These are phyloP conservation scores for Coprinopsis sp. DNA, from an alignment of 768 basidiomycete species.

Conservation along the genomic window DNA sequence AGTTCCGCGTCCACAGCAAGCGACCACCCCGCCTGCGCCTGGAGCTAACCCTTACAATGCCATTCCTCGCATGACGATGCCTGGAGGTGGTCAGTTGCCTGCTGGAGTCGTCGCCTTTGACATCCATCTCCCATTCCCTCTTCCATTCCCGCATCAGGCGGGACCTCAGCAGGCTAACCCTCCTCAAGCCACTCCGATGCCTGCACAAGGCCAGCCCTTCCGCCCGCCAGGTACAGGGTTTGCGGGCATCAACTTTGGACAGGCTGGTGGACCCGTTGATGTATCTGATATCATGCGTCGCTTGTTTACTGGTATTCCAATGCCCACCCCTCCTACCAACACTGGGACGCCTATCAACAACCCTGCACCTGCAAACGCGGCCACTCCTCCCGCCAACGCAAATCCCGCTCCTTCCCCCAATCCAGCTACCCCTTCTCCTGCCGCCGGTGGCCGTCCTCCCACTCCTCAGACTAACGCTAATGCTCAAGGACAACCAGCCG, in stretches of 20 bases:
- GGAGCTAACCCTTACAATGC: background rate
- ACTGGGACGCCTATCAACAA: background rate
- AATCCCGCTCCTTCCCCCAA: too few species aligned
- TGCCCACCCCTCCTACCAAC: background rate
- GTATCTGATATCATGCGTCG: background rate
- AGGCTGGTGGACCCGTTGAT: background rate
- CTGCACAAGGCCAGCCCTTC: background rate
- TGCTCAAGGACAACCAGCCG: background rate
- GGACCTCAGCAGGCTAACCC: background rate
- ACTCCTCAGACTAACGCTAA: too few species aligned
- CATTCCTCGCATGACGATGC: background rate
- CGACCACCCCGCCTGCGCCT: constrained; percentile 2
- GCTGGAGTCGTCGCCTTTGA: constrained; percentile 11
- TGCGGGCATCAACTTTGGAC: constrained; percentile 7
- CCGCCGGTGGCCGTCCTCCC: too few species aligned
- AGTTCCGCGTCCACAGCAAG: background rate
- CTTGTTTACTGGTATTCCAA: background rate
- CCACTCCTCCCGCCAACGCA: too few species aligned
- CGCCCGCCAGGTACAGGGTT: background rate
- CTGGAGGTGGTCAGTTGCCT: constrained; percentile 3
- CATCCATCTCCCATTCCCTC: constrained; percentile 2
- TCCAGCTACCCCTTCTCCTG: too few species aligned
- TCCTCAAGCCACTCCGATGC: constrained; percentile 5
- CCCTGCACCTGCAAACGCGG: background rate
- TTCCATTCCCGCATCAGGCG: background rate